Evolutionary conservation across 768 basidiomycete species (phyloP), one percentile per base, ranked within the genome.

Genomic region (Russula sp.): DNA sequence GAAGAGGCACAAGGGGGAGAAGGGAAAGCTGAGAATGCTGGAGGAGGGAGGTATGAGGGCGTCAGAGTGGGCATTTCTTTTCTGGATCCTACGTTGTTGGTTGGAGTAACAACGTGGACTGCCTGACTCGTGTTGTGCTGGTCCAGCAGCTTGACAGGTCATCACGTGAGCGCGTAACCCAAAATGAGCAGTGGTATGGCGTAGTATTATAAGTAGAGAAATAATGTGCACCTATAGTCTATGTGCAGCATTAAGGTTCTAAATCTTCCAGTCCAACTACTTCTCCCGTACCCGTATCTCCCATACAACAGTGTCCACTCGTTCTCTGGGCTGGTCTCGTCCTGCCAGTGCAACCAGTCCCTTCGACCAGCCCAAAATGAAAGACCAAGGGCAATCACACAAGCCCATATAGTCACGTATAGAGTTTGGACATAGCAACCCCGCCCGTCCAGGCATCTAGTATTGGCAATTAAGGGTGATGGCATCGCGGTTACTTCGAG

Each of bases 361-460:
- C 72, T 55, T 60, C 68, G 66, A 20, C 66, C 69, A 18, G 72
- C 72, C 65, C 66, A 67, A 14, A 72, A 30, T 26, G 65, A 65
- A 18, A 73, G 63, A n/a, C 59, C 52, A 56, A 72, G 65, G 18
- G 71, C 71, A 5, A 70, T 10, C 38, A 59, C 16, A 59, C 71
- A 71, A n/a, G 70, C 72, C 32, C 44, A 24, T 28, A 70, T 44
- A 36, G 71, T 72, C 50, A 70, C 20, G 49, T 68, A 62, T 38
- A 73, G 60, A 28, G 66, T 67, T 36, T 61, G 66, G 50, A 69
- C 67, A 62, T 73, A 72, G 52, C 71, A 73, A 38, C 50, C 65
- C 8, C 65, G 61, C 44, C 72, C 73, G 16, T 67, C 63, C 53
- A 72, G 53, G 59, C 72, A 73, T 46, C 61, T 65, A 8, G 57